Conservation (phyloP, 148 eudicot species). For the Camellia granthamiana region DNA sequence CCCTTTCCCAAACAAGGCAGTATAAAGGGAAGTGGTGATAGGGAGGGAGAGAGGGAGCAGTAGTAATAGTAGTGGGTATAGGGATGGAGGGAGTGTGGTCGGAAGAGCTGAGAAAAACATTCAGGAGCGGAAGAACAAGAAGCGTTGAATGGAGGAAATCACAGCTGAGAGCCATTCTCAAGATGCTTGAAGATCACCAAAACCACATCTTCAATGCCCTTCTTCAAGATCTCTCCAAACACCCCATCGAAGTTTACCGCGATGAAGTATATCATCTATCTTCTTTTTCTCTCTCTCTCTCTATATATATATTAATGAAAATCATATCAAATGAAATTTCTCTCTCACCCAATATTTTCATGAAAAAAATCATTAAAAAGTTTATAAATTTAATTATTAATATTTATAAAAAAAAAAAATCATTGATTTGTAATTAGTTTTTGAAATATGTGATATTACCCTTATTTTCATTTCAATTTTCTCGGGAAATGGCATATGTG, state of each 20-base stretch:
- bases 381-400: too few species aligned
- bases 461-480: too few species aligned
- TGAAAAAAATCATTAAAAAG: too few species aligned
- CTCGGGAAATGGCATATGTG: too few species aligned
- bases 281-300: background rate
- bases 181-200: constrained; percentile 50
- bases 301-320: background rate
- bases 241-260: constrained; percentile 60
- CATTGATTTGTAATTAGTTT: too few species aligned
- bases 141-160: constrained; percentile 61
- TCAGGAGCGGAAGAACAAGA: constrained; percentile 59
- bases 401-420: too few species aligned
- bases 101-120: constrained; percentile 47
- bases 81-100: constrained; percentile 1
- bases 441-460: too few species aligned
- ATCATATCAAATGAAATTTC: too few species aligned
- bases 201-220: constrained; percentile 52
- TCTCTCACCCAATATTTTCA: too few species aligned
- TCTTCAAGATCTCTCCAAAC: constrained; percentile 64
- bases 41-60: background rate
- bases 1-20: too few species aligned
- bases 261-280: constrained; percentile 55
- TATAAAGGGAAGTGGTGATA: too few species aligned
- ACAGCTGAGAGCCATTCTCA: constrained; percentile 54
- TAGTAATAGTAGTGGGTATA: background rate